Percentiles rank a stretch among this genome's conserved stretches.
Evolutionary conservation across 176 grass and related monocot genomes (phyloP).

Genomic region (Triticum urartu): DNA sequence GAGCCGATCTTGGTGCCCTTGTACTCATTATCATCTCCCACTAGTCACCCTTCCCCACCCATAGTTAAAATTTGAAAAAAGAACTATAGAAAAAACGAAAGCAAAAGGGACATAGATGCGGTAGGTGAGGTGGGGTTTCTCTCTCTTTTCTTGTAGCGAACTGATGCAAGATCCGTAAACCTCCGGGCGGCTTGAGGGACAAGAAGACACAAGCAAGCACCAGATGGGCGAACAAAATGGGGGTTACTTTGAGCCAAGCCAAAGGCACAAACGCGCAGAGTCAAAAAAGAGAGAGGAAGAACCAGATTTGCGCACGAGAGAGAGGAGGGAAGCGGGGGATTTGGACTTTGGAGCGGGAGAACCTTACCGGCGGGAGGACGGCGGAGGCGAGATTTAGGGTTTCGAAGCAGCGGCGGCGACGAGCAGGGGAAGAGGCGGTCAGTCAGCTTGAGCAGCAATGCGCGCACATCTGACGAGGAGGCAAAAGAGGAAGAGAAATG

Average conservation of each 20-base stretch:
- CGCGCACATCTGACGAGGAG: conserved; percentile 37
- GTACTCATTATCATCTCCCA: neutral
- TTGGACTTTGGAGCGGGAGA: neutral
- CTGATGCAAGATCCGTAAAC: conserved; percentile 52
- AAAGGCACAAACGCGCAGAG: neutral
- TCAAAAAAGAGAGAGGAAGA: too few relatives aligned
- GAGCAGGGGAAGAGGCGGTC: conserved; percentile 2
- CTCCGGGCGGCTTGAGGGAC: neutral
- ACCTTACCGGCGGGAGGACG: conserved; percentile 25
- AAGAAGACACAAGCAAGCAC: neutral
- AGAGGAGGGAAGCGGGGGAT: neutral
- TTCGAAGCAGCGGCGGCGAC: neutral
- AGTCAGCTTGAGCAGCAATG: conserved; percentile 29
- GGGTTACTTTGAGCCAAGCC: neutral
- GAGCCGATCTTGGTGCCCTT: neutral
- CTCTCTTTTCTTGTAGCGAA: neutral
- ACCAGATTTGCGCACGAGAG: neutral
- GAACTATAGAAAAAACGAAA: neutral
- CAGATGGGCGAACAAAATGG: conserved; percentile 6
- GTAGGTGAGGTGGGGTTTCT: conserved; percentile 25
- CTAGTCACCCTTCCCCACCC: neutral
- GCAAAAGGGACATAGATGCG: conserved; percentile 41
- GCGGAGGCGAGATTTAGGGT: conserved; percentile 16
- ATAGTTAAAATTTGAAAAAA: neutral
- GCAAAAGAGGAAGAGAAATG: conserved; percentile 37